These are phyloP conservation scores for Paraglomus occultum DNA, from an alignment of 192 early-diverging fungal species.

Conservation along the genomic window DNA sequence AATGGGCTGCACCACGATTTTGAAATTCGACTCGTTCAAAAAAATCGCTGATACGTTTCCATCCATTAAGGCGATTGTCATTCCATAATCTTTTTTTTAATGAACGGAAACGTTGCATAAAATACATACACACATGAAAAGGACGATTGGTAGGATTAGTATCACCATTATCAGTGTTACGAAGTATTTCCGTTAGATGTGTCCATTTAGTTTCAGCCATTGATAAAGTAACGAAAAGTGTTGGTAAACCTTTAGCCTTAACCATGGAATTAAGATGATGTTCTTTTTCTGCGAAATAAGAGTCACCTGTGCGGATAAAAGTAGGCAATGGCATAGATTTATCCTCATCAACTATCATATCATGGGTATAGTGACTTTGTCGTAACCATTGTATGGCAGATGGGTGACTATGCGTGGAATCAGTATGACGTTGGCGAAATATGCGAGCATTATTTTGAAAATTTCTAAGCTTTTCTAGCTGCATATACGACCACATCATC, in stretches of 20 bases:
- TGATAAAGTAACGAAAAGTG: slow-evolving; percentile 2
- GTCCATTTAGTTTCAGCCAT: background rate
- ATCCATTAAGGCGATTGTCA: background rate
- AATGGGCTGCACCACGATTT: slow-evolving; percentile 4
- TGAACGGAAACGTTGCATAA: background rate
- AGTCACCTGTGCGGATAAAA: slow-evolving; percentile 4
- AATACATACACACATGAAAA: background rate
- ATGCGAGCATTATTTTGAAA: background rate
- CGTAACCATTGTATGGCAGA: slow-evolving; percentile 1
- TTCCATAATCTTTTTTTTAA: background rate
- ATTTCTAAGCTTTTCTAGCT: slow-evolving; percentile 20
- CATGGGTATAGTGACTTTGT: background rate
- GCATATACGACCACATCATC: background rate
- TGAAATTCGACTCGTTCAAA: slow-evolving; percentile 20
- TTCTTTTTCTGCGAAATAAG: slow-evolving; percentile 9
- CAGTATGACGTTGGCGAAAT: background rate
- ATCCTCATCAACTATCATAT: background rate
- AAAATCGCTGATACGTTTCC: background rate
- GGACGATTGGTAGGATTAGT: background rate
- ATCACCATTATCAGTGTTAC: background rate
- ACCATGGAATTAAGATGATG: slow-evolving; percentile 17
- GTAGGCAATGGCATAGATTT: background rate
- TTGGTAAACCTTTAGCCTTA: background rate
- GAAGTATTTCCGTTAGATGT: background rate
- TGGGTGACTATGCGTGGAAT: background rate